Evolutionary conservation across 352 stramenopile genomes (phyloP).

Genomic region (Globisporangium alternatum): DNA sequence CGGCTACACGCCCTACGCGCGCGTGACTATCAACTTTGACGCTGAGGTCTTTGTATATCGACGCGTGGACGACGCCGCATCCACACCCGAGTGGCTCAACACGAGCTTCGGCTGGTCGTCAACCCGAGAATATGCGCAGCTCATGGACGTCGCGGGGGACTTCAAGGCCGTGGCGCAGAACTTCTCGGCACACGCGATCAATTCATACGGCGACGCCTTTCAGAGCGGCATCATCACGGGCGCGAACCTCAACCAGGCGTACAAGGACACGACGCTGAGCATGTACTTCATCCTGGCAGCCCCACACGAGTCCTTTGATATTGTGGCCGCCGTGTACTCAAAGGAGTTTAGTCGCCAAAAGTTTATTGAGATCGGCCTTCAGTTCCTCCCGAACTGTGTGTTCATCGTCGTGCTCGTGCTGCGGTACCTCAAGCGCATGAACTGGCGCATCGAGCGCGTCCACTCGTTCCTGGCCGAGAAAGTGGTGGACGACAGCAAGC

Average conservation of each 20-base stretch:
- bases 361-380: slow-evolving; percentile 53
- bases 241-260: slow-evolving; percentile 50
- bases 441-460: slow-evolving; percentile 78
- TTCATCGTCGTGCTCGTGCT: slow-evolving; percentile 50
- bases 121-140: slow-evolving; percentile 66
- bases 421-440: slow-evolving; percentile 65
- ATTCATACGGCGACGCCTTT: slow-evolving; percentile 73
- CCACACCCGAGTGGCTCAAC: slow-evolving; percentile 66
- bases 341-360: slow-evolving; percentile 72
- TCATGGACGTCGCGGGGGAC: slow-evolving; percentile 57
- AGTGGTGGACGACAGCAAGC: slow-evolving; percentile 20
- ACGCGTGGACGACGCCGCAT: slow-evolving; percentile 46
- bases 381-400: slow-evolving; percentile 50
- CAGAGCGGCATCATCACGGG: slow-evolving; percentile 54
- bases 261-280: slow-evolving; percentile 56
- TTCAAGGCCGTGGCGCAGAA: slow-evolving; percentile 62
- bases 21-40: slow-evolving; percentile 75
- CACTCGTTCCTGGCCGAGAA: slow-evolving; percentile 76
- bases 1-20: slow-evolving; percentile 55
- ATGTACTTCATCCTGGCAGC: slow-evolving; percentile 85
- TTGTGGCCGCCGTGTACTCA: slow-evolving; percentile 54
- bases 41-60: slow-evolving; percentile 76
- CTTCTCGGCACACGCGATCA: slow-evolving; percentile 57
- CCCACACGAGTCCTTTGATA: slow-evolving; percentile 57
- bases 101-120: slow-evolving; percentile 51